phyloP scores from a whole-genome alignment of 179 eudicot genomes.

The Dionaea muscipula region DNA sequence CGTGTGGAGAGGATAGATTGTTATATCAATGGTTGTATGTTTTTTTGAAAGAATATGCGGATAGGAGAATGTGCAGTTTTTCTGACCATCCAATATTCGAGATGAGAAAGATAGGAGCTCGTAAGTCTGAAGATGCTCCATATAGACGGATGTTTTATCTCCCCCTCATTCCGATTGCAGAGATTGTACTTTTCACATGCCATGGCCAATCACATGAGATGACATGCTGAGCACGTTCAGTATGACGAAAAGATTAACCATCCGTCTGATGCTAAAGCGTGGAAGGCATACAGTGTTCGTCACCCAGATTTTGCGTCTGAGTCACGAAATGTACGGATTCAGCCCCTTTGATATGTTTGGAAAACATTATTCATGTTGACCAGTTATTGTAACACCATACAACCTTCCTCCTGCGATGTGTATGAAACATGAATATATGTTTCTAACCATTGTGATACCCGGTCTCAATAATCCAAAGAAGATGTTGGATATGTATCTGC shows the following conservation, averaged over 20 bases:
- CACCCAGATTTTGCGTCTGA: background rate
- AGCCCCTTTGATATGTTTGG: background rate
- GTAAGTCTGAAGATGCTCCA: background rate
- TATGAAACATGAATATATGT: too few species aligned
- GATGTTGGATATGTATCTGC: too few species aligned
- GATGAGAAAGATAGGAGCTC: background rate
- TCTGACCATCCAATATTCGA: background rate
- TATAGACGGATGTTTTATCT: background rate
- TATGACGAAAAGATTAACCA: background rate
- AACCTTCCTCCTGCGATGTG: too few species aligned
- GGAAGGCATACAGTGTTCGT: background rate
- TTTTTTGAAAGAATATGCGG: too few species aligned
- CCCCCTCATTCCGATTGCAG: background rate
- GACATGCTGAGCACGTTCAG: slow-evolving; percentile 1
- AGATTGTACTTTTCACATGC: background rate
- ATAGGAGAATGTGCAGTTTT: background rate
- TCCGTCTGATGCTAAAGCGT: background rate
- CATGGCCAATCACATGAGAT: background rate
- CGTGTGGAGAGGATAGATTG: background rate
- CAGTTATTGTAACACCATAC: too few species aligned
- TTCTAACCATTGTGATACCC: too few species aligned
- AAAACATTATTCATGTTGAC: background rate
- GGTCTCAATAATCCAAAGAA: too few species aligned
- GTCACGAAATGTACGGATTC: background rate
- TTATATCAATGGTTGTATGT: background rate